Percentiles rank a stretch among this genome's conserved stretches.
Evolutionary conservation across 2,329 filamentous ascomycete genomes (phyloP).

Genomic region (Neocucurbitaria cava): DNA sequence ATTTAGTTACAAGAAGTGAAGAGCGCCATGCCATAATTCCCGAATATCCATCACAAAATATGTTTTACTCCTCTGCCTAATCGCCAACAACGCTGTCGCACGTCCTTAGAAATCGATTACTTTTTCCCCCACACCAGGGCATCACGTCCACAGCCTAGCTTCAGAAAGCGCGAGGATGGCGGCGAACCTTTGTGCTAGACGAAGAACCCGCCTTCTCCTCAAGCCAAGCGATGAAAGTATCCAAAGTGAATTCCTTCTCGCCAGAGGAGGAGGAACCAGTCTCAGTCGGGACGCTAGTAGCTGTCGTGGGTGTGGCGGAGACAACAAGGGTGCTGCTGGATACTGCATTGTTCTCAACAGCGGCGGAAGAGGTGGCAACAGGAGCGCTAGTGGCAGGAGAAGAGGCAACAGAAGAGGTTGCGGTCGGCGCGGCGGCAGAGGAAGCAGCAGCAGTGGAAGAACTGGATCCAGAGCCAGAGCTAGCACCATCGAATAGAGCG

Average conservation of each 20-base stretch:
- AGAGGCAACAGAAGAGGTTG: slow-evolving; percentile 16
- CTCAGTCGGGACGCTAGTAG: slow-evolving; percentile 1
- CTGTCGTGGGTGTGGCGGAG: not conserved
- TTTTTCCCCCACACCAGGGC: no score
- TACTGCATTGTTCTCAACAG: slow-evolving; percentile 7
- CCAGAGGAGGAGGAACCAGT: slow-evolving; percentile 3
- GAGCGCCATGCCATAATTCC: slow-evolving; percentile 2
- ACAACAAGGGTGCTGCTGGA: slow-evolving; percentile 4
- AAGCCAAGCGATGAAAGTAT: slow-evolving; percentile 33
- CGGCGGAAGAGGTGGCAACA: slow-evolving; percentile 13
- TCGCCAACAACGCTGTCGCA: no score
- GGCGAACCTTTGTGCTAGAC: slow-evolving; percentile 22
- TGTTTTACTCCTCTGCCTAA: no score
- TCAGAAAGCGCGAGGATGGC: slow-evolving; percentile 27
- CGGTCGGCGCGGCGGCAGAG: slow-evolving; percentile 19
- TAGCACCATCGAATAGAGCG: slow-evolving; percentile 43
- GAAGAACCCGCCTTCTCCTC: slow-evolving; percentile 26
- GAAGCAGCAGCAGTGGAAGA: no score
- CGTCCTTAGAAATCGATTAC: not conserved
- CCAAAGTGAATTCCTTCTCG: slow-evolving; percentile 25
- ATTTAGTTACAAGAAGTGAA: slow-evolving; percentile 28
- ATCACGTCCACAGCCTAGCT: no score
- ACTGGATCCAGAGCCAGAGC: slow-evolving; percentile 15
- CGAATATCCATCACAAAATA: not conserved
- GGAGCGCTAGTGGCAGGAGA: slow-evolving; percentile 12